Conservation (phyloP, 129 eudicot genomes). For the Flaveria ramosissima region DNA sequence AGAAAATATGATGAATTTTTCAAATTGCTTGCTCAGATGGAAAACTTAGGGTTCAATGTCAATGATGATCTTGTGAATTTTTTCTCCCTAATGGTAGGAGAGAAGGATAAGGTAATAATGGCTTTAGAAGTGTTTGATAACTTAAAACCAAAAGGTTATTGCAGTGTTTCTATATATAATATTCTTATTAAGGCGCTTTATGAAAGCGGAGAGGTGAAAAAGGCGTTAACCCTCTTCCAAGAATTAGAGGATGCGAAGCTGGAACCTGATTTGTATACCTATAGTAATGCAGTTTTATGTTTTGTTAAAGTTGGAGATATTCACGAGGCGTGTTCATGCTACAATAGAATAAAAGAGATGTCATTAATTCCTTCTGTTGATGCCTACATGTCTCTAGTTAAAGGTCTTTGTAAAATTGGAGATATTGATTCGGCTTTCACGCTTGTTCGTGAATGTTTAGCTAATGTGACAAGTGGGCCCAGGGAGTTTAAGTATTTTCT, state of each 20-base stretch:
- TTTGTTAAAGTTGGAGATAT: conserved; percentile 51
- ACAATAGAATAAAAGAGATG: conserved; percentile 62
- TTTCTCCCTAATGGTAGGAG: conserved; percentile 55
- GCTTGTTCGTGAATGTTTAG: conserved; percentile 85
- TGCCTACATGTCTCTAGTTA: conserved; percentile 71
- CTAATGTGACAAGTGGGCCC: conserved; percentile 68
- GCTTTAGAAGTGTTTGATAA: conserved; percentile 71
- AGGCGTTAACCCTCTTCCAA: conserved; percentile 57
- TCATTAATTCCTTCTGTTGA: conserved; percentile 55
- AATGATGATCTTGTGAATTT: conserved; percentile 58
- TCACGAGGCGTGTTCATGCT: conserved; percentile 64
- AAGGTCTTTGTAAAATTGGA: conserved; percentile 69
- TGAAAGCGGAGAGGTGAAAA: conserved; percentile 50
- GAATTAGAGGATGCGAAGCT: conserved; percentile 50
- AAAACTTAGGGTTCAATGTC: conserved; percentile 52
- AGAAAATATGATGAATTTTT: conserved; percentile 60
- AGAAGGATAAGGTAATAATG: conserved; percentile 35
- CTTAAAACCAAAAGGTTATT: conserved; percentile 55
- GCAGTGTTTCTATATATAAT: conserved; percentile 58
- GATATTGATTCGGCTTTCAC: conserved; percentile 74
- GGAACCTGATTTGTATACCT: conserved; percentile 60
- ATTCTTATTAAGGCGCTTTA: conserved; percentile 67
- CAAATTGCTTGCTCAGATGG: conserved; percentile 63
- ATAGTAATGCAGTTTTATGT: conserved; percentile 60
- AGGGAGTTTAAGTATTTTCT: conserved; percentile 74